Percentiles rank a stretch among this genome's conserved stretches.
Conservation (phyloP, 768 basidiomycete species). For the Hericium coralloides region DNA sequence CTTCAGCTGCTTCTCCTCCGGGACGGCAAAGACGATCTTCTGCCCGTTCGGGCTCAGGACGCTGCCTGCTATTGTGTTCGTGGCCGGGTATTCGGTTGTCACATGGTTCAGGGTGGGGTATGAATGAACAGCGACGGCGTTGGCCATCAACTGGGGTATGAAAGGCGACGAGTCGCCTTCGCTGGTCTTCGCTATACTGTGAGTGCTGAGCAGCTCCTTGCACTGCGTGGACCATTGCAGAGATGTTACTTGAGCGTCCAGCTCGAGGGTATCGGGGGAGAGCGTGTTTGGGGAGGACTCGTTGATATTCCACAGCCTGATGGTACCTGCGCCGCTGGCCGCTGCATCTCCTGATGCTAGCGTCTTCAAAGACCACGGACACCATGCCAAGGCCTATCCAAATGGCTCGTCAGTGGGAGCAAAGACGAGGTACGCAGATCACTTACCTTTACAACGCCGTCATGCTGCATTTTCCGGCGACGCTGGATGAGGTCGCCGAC, state of each 20-base stretch:
- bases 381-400: constrained; percentile 47
- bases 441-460: constrained; percentile 44
- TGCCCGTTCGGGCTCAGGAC: constrained; percentile 45
- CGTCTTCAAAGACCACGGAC: constrained; percentile 44
- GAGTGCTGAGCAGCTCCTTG: constrained; percentile 81
- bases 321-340: constrained; percentile 36
- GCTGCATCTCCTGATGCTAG: constrained; percentile 37
- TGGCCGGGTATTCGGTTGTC: not conserved
- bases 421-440: constrained; percentile 1
- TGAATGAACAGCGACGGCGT: constrained; percentile 39
- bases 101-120: constrained; percentile 43
- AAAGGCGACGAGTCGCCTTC: constrained; percentile 3
- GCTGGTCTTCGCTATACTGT: constrained; percentile 30
- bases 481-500: constrained; percentile 47
- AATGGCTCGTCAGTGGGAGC: not conserved
- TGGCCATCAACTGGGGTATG: constrained; percentile 13
- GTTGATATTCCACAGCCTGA: constrained; percentile 48
- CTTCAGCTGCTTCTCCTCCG: constrained; percentile 57
- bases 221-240: constrained; percentile 71
- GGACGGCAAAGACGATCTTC: constrained; percentile 47
- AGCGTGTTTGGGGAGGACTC: constrained; percentile 33
- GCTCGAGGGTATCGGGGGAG: constrained; percentile 36
- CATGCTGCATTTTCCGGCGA: constrained; percentile 65
- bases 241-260: constrained; percentile 55
- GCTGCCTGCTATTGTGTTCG: constrained; percentile 29